These are phyloP conservation scores for Bremia lactucae DNA, from an alignment of 352 stramenopile species.

Conservation along the genomic window DNA sequence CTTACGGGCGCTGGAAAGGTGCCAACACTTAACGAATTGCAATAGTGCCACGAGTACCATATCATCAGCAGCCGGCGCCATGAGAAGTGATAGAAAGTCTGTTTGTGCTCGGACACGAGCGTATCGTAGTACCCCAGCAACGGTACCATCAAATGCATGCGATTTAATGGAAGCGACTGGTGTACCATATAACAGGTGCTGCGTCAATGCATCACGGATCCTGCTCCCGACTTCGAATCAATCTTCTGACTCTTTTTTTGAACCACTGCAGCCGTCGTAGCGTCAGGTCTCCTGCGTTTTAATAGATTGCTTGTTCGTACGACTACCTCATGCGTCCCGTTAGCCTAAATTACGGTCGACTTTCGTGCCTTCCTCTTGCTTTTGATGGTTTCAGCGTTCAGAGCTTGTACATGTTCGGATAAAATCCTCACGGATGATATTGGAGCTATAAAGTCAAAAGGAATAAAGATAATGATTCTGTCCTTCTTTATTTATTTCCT, in stretches of 20 bases:
- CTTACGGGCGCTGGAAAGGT: too few relatives aligned
- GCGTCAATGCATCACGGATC: constrained; percentile 30
- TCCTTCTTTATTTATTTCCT: too few relatives aligned
- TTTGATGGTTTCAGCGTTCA: constrained; percentile 10
- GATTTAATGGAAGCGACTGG: constrained; percentile 24
- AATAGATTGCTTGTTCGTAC: not conserved
- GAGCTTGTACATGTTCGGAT: constrained; percentile 7
- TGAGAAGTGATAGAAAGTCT: too few relatives aligned
- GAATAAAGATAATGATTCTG: too few relatives aligned
- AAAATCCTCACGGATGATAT: constrained; percentile 13
- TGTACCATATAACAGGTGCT: constrained; percentile 50
- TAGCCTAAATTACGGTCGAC: too few relatives aligned
- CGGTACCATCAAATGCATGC: constrained; percentile 18
- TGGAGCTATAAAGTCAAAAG: too few relatives aligned
- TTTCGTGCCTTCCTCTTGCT: not conserved
- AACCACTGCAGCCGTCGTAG: constrained; percentile 15
- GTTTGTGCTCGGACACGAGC: too few relatives aligned
- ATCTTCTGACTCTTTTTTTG: constrained; percentile 29
- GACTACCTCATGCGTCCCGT: too few relatives aligned
- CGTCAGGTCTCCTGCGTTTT: not conserved
- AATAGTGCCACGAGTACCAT: too few relatives aligned
- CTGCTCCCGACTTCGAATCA: constrained; percentile 21
- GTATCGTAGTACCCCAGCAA: constrained; percentile 26
- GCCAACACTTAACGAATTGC: too few relatives aligned
- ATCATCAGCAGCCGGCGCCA: too few relatives aligned